Evolutionary conservation across 257 asterid genomes (phyloP).

Genomic region (Eustoma russellianum): DNA sequence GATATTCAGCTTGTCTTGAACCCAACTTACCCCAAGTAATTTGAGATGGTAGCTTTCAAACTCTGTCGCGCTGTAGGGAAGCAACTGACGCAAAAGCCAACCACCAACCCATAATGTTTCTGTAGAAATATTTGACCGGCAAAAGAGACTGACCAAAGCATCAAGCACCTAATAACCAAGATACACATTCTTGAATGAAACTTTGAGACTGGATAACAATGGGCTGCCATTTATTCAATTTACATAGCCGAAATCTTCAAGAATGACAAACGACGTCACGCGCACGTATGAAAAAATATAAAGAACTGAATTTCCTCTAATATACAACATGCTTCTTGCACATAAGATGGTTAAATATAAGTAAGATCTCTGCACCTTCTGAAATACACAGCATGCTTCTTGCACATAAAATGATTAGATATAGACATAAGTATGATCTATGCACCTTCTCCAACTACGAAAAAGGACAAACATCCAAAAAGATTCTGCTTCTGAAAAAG

Average conservation of each 20-base stretch:
- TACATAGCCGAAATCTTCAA: too few species aligned
- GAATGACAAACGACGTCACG: too few species aligned
- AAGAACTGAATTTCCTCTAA: too few species aligned
- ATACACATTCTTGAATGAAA: conserved; percentile 1
- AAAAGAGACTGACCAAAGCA: conserved; percentile 88
- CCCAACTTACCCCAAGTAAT: conserved; percentile 56
- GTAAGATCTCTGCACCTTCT: neutral
- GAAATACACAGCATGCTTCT: neutral
- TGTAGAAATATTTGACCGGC: conserved; percentile 83
- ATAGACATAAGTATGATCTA: too few species aligned
- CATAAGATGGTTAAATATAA: too few species aligned
- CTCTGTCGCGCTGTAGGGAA: conserved; percentile 81
- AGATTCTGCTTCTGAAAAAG: too few species aligned
- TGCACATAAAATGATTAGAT: too few species aligned
- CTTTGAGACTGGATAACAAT: neutral
- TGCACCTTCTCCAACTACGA: neutral
- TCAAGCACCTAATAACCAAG: conserved; percentile 68
- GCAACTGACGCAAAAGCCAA: conserved; percentile 98
- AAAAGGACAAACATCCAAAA: too few species aligned
- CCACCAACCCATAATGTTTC: conserved; percentile 99
- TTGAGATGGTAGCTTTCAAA: conserved; percentile 58
- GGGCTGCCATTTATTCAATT: too few species aligned
- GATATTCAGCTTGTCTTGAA: conserved; percentile 9
- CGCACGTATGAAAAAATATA: too few species aligned
- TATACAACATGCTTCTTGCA: too few species aligned